These are phyloP conservation scores for Globisporangium uncinulatum DNA, from an alignment of 352 stramenopile species.

Conservation along the genomic window DNA sequence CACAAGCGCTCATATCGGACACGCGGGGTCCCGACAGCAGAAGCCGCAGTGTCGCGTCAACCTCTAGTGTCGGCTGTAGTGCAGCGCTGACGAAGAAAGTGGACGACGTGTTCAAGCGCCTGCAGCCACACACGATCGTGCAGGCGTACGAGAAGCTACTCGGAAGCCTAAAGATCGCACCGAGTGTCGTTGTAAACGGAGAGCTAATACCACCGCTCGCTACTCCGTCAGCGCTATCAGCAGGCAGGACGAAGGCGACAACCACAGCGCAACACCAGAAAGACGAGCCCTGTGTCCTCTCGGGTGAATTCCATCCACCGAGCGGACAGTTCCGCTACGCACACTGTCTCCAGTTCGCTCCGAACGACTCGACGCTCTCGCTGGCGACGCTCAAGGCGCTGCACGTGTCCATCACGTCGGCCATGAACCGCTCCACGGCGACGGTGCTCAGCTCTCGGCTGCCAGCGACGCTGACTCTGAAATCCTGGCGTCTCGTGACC, in stretches of 20 bases:
- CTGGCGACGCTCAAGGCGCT: constrained; percentile 24
- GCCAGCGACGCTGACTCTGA: constrained; percentile 8
- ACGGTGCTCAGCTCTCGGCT: constrained; percentile 11
- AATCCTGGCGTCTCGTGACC: constrained; percentile 31
- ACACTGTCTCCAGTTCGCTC: constrained; percentile 23
- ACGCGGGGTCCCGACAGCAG: not conserved
- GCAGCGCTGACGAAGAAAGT: constrained; percentile 27
- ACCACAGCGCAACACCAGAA: constrained; percentile 18
- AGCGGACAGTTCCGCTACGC: constrained; percentile 31
- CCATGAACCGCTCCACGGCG: constrained; percentile 9
- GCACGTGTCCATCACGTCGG: constrained; percentile 17
- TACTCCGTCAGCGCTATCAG: constrained; percentile 12
- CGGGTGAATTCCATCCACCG: constrained; percentile 15
- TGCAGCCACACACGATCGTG: constrained; percentile 48
- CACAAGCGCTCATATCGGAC: not conserved
- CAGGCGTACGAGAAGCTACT: constrained; percentile 47
- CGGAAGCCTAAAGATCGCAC: constrained; percentile 20
- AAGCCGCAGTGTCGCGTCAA: not conserved
- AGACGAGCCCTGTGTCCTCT: not conserved
- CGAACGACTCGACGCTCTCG: constrained; percentile 19
- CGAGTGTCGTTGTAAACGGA: constrained; percentile 34
- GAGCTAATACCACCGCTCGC: constrained; percentile 19
- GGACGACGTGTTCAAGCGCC: constrained; percentile 41
- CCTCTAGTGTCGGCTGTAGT: not conserved
- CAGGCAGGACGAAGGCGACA: constrained; percentile 11